Evolutionary conservation across 2,329 filamentous ascomycete genomes (phyloP), one percentile per base, ranked within the genome.

Genomic region (Pseudopithomyces chartarum): DNA sequence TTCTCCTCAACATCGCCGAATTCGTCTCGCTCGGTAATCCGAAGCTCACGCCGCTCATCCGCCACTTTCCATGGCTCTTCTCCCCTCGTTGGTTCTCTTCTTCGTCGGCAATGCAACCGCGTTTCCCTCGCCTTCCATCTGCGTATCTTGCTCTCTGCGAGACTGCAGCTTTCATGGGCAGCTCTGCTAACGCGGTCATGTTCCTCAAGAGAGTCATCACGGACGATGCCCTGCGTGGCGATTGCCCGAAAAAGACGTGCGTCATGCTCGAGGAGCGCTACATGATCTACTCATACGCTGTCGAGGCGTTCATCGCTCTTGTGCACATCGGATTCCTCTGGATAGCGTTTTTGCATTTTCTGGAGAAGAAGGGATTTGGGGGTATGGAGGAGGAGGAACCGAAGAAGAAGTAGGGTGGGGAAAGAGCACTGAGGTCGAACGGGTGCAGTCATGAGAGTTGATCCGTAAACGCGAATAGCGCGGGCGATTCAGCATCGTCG

Each of bases 281-380:
- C 6, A 51, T 51, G 48, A 43, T 51, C 12, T 33, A 32, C 10
- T 36, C 23, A 3, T 51, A 51, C 22, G 33, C 42, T 5, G n/a
- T 42, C 2, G 36, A 51, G 38, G 48, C 33, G 10, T 10, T 42
- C n/a, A 26, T 51, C 3, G 48, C 23, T 2, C 26, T 51, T 20
- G 12, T 51, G 3, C 48, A 51, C 22, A 11, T 33, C 12, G 48
- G 48, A n/a, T 51, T 51, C 36, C 42, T 51, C 38, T 11, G 33
- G 2, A 51, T 51, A 38, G 48, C 48, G 11, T 6, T 33, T 20
- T 23, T 42, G 8, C 48, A 51, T 20, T 51, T 26, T 8, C 20
- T 40, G 20, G 42, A 51, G 48, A 43, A 38, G 36, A 51, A 51
- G 36, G n/a, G n/a, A n/a, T n/a, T n/a, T n/a, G n/a, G n/a, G n/a